Evolutionary conservation across 2,329 filamentous ascomycete genomes (phyloP).

Genomic region (Verticillium isaacii): DNA sequence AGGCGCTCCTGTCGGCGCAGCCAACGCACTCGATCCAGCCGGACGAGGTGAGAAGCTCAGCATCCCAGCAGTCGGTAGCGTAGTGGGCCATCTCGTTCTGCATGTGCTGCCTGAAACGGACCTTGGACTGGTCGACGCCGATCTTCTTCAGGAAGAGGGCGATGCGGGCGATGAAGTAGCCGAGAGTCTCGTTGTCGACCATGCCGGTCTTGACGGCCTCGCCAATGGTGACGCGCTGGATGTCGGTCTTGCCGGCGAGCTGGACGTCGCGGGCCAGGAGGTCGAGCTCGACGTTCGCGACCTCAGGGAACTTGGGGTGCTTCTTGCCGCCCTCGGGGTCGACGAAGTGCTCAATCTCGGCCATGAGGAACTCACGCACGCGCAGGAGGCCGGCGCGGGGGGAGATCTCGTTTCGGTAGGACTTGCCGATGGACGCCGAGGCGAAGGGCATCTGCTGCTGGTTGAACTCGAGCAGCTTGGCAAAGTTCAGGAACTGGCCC

Average conservation of each 20-base stretch:
- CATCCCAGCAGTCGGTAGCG: constrained; percentile 96
- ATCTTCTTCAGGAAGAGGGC: constrained; percentile 85
- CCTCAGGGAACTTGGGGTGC: constrained; percentile 80
- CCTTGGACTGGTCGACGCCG: constrained; percentile 80
- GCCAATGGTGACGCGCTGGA: constrained; percentile 71
- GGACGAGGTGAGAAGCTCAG: constrained; percentile 83
- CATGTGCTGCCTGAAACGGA: constrained; percentile 98
- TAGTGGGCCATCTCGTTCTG: constrained; percentile 76
- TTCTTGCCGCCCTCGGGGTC: constrained; percentile 94
- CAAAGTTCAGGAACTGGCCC: constrained; percentile 96
- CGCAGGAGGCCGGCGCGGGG: constrained; percentile 85
- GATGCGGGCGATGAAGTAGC: constrained; percentile 94
- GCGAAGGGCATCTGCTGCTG: constrained; percentile 94
- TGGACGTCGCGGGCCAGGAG: constrained; percentile 84
- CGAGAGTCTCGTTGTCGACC: constrained; percentile 95
- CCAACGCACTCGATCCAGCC: constrained; percentile 99
- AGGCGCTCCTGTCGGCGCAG: constrained; percentile 92
- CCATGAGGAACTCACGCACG: constrained; percentile 97
- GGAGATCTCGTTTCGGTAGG: constrained; percentile 97
- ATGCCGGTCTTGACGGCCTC: constrained; percentile 77
- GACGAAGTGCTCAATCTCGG: constrained; percentile 97
- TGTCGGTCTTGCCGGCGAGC: constrained; percentile 75
- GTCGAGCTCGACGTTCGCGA: constrained; percentile 77
- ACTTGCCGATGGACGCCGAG: constrained; percentile 94
- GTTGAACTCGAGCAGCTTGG: constrained; percentile 95